These are phyloP conservation scores for Penicillium sp. DNA, from an alignment of 2,329 filamentous ascomycete species.

Conservation along the genomic window DNA sequence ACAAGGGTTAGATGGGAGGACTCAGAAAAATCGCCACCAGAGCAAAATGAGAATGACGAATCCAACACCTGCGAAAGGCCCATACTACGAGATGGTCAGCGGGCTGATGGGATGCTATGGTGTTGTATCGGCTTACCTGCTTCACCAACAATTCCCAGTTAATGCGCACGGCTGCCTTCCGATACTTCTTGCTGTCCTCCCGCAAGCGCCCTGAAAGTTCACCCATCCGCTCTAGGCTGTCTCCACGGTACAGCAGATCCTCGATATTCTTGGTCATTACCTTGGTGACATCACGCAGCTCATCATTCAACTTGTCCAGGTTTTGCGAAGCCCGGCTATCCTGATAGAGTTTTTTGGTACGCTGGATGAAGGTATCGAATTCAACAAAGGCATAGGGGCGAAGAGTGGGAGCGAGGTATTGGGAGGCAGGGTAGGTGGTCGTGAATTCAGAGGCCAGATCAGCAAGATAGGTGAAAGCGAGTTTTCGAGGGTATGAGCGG, in stretches of 20 bases:
- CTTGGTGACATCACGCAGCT: constrained; percentile 94
- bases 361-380: constrained; percentile 94
- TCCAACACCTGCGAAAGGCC: constrained; percentile 74
- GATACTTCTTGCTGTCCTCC: constrained; percentile 93
- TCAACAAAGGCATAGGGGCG: constrained; percentile 96
- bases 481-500: constrained; percentile 89
- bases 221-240: constrained; percentile 93
- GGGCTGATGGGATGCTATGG: constrained; percentile 1
- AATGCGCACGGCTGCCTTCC: constrained; percentile 84
- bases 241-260: constrained; percentile 88
- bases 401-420: constrained; percentile 67
- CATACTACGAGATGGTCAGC: constrained; percentile 55
- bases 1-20: constrained; percentile 14
- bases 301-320: constrained; percentile 90
- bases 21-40: constrained; percentile 86
- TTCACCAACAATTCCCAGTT: constrained; percentile 97
- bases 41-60: constrained; percentile 81
- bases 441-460: constrained; percentile 89
- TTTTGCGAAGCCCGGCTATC: constrained; percentile 88
- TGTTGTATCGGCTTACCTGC: constrained; percentile 51
- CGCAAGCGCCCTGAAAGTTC: constrained; percentile 81
- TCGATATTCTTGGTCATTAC: constrained; percentile 99
- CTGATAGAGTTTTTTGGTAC: constrained; percentile 89
- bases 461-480: constrained; percentile 95
- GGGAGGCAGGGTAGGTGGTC: constrained; percentile 67